Conservation (phyloP, 768 basidiomycete species). For the Roridomyces roridus region DNA sequence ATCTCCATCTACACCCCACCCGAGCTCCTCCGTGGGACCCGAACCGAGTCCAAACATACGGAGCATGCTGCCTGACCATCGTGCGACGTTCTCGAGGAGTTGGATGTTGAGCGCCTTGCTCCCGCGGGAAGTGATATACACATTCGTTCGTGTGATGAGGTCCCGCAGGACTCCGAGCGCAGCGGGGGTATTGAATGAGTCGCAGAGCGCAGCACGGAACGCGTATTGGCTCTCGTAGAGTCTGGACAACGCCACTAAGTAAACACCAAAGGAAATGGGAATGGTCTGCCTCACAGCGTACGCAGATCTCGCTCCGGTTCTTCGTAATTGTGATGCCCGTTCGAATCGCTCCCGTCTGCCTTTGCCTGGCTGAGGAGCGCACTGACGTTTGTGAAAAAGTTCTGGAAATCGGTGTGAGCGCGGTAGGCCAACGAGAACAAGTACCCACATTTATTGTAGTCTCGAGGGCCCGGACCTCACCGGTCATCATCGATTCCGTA, state of each 20-base stretch:
- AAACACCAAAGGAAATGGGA: constrained; percentile 11
- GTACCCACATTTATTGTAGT: constrained; percentile 78
- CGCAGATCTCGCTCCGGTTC: constrained; percentile 72
- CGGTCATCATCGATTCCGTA: constrained; percentile 86
- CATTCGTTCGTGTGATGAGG: constrained; percentile 83
- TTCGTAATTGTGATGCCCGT: constrained; percentile 71
- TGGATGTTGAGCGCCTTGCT: constrained; percentile 60
- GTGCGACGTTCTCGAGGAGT: constrained; percentile 66
- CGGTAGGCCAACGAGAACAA: no score
- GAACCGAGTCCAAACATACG: constrained; percentile 83
- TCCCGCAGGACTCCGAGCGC: constrained; percentile 81
- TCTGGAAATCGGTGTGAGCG: no score
- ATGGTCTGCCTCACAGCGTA: constrained; percentile 52
- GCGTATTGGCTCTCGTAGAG: constrained; percentile 74
- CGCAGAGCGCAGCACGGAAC: constrained; percentile 89
- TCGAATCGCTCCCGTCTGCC: constrained; percentile 53
- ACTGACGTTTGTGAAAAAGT: constrained; percentile 90
- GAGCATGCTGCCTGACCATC: constrained; percentile 77
- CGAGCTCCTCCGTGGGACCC: constrained; percentile 68
- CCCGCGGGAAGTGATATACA: constrained; percentile 79
- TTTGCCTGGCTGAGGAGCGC: constrained; percentile 71
- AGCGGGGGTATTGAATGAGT: constrained; percentile 95
- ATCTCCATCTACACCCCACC: constrained; percentile 80
- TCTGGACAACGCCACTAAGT: constrained; percentile 45
- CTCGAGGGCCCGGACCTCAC: constrained; percentile 89